phyloP scores from a whole-genome alignment of 306 rosid genomes.

The Pyrus pyrifolia region DNA sequence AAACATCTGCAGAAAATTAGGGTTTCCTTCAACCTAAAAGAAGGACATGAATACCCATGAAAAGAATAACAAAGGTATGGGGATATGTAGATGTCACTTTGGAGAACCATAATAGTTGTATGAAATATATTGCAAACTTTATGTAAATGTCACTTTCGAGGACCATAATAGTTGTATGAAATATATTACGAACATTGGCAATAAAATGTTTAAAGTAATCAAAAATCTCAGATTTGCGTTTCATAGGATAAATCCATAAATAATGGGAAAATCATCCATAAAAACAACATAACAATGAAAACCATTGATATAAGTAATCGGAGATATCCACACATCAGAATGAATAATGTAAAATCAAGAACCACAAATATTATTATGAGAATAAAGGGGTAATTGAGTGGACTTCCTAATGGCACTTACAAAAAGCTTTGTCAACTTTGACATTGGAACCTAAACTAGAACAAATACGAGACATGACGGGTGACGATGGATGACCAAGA shows the following conservation, averaged over 20 bases:
- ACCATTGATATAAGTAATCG: not conserved
- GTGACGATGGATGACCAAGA: not conserved
- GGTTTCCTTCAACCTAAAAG: no score
- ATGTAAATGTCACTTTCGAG: not conserved
- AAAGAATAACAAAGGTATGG: no score
- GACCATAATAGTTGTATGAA: not conserved
- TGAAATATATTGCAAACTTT: no score
- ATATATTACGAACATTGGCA: not conserved
- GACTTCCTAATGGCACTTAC: not conserved
- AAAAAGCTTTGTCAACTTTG: not conserved
- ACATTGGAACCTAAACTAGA: not conserved
- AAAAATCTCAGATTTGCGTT: not conserved
- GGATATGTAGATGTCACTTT: no score
- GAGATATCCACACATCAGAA: not conserved
- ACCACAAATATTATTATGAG: not conserved
- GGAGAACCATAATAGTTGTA: no score
- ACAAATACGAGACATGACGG: not conserved
- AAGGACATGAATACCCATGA: no score
- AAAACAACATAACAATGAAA: not conserved
- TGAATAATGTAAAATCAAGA: not conserved
- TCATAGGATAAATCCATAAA: not conserved
- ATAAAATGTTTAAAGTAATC: not conserved
- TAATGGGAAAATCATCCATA: not conserved
- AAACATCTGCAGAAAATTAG: no score
- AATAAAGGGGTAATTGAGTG: not conserved